A percentile compares a stretch with the other conserved stretches of the same genome.
phyloP scores from a whole-genome alignment of 2,329 filamentous ascomycete species.

The Huntiella savannae region DNA sequence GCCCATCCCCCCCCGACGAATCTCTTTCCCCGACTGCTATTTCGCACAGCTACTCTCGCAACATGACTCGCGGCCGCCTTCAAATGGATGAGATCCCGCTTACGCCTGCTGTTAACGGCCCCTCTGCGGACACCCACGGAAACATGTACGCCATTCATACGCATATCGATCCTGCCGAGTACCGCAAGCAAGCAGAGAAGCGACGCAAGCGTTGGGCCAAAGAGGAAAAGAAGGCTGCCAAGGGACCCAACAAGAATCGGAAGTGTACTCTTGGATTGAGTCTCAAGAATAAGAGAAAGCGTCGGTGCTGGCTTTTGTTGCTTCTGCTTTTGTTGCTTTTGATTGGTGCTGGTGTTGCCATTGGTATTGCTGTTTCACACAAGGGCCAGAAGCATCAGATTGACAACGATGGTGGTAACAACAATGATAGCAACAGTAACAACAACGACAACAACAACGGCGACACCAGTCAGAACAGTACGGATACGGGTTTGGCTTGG shows the following conservation, averaged over 20 bases:
- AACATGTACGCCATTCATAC: conserved; percentile 1
- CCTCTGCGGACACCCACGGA: conserved; percentile 20
- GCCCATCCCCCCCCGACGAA: conserved; percentile 24
- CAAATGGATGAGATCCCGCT: conserved; percentile 39
- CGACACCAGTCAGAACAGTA: neutral
- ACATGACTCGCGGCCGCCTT: conserved; percentile 43
- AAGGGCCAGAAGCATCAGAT: neutral
- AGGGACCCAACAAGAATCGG: conserved; percentile 46
- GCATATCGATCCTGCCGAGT: conserved; percentile 1
- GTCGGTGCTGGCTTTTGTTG: neutral
- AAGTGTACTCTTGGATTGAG: conserved; percentile 32
- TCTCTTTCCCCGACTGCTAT: conserved; percentile 40
- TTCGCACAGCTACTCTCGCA: conserved; percentile 35
- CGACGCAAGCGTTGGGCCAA: conserved; percentile 40
- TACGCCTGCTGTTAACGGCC: conserved; percentile 27
- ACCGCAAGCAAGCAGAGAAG: conserved; percentile 5
- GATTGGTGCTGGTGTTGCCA: neutral
- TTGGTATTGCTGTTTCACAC: conserved; percentile 22
- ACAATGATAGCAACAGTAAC: neutral
- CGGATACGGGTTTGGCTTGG: conserved; percentile 35
- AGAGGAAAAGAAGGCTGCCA: conserved; percentile 38
- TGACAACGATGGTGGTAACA: neutral
- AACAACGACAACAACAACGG: no score
- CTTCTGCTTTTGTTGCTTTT: neutral
- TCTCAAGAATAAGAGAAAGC: conserved; percentile 18